Evolutionary conservation across 495 filamentous ascomycete species (phyloP).

Genomic region (Chlorociboria aeruginascens): DNA sequence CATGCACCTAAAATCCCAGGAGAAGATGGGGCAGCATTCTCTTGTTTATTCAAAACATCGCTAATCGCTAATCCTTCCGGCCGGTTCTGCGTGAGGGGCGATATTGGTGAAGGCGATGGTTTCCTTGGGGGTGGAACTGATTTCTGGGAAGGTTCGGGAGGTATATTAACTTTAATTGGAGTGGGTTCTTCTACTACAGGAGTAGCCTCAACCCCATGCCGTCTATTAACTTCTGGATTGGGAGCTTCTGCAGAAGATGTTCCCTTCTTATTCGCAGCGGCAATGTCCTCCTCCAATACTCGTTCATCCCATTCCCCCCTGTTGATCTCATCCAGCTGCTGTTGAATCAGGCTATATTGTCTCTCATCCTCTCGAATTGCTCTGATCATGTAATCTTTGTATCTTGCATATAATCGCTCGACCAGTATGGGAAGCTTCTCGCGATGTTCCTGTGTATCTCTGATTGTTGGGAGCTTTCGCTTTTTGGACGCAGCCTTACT

Average conservation of each 20-base stretch:
- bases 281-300: constrained; percentile 18
- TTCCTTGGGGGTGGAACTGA: constrained; percentile 9
- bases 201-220: constrained; percentile 3
- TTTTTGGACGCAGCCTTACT: constrained; percentile 42
- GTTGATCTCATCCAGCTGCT: constrained; percentile 59
- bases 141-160: not conserved
- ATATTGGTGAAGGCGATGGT: constrained; percentile 13
- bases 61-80: constrained; percentile 12
- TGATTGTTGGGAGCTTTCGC: constrained; percentile 56
- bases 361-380: constrained; percentile 68
- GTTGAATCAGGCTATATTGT: constrained; percentile 46
- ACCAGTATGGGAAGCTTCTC: constrained; percentile 58
- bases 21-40: constrained; percentile 1
- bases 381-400: constrained; percentile 51
- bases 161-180: not conserved
- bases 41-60: constrained; percentile 9
- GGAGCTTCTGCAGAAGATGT: constrained; percentile 14
- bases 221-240: not conserved
- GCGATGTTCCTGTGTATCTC: constrained; percentile 50
- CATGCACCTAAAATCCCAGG: constrained; percentile 1
- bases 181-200: not conserved
- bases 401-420: constrained; percentile 59
- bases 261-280: constrained; percentile 3
- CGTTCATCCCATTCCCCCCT: constrained; percentile 39
- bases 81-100: not conserved